Conservation (phyloP, 148 eudicot species). For the Rhododendron simsii region DNA sequence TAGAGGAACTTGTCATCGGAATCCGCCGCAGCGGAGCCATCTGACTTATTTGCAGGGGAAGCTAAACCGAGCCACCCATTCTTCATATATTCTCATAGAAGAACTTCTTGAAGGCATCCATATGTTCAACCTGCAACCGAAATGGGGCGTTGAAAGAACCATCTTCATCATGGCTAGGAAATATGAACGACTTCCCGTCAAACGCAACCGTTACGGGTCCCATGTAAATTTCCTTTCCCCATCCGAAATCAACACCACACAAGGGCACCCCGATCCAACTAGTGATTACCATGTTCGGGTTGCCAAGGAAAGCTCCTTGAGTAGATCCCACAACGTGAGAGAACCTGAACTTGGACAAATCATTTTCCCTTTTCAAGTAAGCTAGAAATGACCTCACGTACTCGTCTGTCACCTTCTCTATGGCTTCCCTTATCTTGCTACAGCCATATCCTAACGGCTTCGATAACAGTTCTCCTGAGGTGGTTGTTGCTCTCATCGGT, state of each 20-base stretch:
- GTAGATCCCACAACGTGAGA: slow-evolving; percentile 12
- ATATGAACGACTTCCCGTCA: not conserved
- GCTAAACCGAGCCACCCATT: too few relatives aligned
- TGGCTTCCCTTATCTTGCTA: slow-evolving; percentile 28
- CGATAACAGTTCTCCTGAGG: slow-evolving; percentile 32
- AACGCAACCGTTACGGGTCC: not conserved
- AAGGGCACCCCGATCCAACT: not conserved
- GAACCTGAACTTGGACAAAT: slow-evolving; percentile 30
- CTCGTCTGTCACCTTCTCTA: slow-evolving; percentile 16
- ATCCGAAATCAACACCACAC: not conserved
- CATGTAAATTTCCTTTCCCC: not conserved
- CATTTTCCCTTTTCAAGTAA: slow-evolving; percentile 24
- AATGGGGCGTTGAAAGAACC: too few relatives aligned
- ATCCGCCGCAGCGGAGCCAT: too few relatives aligned
- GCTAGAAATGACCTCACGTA: slow-evolving; percentile 22
- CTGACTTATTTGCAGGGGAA: too few relatives aligned
- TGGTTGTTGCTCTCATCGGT: not conserved
- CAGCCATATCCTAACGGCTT: slow-evolving; percentile 29
- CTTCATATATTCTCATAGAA: too few relatives aligned
- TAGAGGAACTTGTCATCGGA: too few relatives aligned
- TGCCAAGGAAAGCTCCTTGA: slow-evolving; percentile 15
- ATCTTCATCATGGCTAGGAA: not conserved
- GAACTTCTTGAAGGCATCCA: too few relatives aligned
- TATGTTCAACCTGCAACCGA: too few relatives aligned
- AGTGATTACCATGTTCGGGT: not conserved